Base-by-base conservation (phyloP, 208 protist genomes). In the Leishmania martiniquensis region DNA sequence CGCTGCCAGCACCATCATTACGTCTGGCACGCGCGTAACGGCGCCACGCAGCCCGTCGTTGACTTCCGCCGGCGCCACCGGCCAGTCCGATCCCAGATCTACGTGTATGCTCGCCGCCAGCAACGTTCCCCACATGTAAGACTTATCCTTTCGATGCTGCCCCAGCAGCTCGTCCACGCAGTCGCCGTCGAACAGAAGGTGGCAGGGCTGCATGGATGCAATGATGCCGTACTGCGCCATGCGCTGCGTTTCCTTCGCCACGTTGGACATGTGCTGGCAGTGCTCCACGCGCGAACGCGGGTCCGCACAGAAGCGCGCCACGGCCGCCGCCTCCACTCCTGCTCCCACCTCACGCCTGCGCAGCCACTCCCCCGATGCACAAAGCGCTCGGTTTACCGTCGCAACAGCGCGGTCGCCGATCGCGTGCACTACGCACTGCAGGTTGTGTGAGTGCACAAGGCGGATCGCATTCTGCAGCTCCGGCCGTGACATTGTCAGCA, bases 191-290 rank as follows among this genome's bases (percentile, higher is more conserved):
- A 90, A 91, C 20, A 87, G 77, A 9, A 95, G 69, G 45, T 93
- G 89, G 55, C 81, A 87, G 17, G 91, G 91, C 81, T 95, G 91
- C 86, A 95, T 91, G 22, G 83, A 91, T n/a, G 91, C 91, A 72
- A 92, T 90, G 66, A 93, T 89, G 66, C 75, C 76, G 67, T 85
- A 49, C 42, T 49, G 72, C 63, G 72, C 37, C 83, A 95, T 92
- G 68, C 84, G 72, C 62, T 66, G 51, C 63, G 87, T 76, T n/a
- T 90, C 83, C 52, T 91, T 89, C 17, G 74, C 22, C 20, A 88
- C 62, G 45, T 82, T 84, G 17, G 70, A 67, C 17, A 89, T 78
- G 82, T 93, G 87, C 81, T 93, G 91, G 47, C 85, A 90, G 81
- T 93, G 91, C 75, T 92, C 89, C 67, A 95, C 82, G 57, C 89